Percentiles rank a stretch among this genome's conserved stretches.
Conservation (phyloP, 2,329 filamentous ascomycete species). For the Ambrosiella cleistominuta region DNA sequence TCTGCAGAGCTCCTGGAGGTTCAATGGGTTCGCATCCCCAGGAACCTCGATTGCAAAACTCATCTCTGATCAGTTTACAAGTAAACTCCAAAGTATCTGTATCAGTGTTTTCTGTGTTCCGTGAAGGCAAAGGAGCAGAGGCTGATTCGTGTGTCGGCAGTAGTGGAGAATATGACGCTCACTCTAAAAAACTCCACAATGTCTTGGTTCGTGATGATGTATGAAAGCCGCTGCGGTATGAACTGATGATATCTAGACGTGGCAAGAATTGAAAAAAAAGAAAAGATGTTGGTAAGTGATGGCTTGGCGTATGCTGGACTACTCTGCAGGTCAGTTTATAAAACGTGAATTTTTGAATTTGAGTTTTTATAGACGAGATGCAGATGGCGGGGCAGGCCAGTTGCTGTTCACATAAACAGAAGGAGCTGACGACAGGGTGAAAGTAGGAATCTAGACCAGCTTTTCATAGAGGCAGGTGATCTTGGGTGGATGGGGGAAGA, state of each 20-base stretch:
- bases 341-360: neutral
- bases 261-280: neutral
- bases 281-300: neutral
- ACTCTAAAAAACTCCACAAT: neutral
- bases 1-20: constrained; percentile 42
- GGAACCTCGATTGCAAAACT: constrained; percentile 59
- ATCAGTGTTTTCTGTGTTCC: neutral
- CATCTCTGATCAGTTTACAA: constrained; percentile 28
- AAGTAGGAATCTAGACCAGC: neutral
- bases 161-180: neutral
- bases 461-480: neutral
- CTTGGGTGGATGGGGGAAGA: neutral
- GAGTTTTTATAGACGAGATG: neutral
- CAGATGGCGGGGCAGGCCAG: neutral
- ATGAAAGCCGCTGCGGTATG: neutral
- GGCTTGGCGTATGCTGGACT: too few species aligned
- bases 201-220: neutral
- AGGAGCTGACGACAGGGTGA: neutral
- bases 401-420: neutral
- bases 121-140: neutral
- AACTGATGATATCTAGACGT: neutral
- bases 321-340: neutral
- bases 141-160: neutral
- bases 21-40: constrained; percentile 62
- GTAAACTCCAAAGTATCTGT: neutral